Base-by-base conservation (phyloP, 305 asterid genomes). In the Nicotiana rustica region DNA sequence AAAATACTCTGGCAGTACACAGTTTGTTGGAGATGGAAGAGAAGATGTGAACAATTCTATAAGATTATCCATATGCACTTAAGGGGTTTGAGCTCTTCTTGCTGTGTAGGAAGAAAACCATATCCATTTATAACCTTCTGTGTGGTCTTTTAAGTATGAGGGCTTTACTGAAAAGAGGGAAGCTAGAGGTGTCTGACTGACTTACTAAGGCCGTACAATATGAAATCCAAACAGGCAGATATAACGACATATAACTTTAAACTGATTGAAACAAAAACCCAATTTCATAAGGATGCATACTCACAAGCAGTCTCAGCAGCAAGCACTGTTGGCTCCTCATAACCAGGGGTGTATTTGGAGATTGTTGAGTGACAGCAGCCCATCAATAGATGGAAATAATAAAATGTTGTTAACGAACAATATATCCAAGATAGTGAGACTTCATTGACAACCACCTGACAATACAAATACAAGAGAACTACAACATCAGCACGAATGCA, bases 221-320 rank as follows among this genome's bases (percentile, higher is more conserved):
- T 18, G 65, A 59, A 59, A 59, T n/a, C 19, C 65, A 17, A 14
- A 49, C 29, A 73, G 15, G 25, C 25, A 73, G 64, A 73, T n/a
- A 36, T 7, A 67, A 49, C 1, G 6, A 59, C 19, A 49, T 49
- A 4, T 19, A 55, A 73, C 7, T 35, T 10, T 17, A 76, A 25
- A 65, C 19, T 10, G 67, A 31, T 21, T 68, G 38, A 64, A 79
- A 47, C 9, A n/a, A 62, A 25, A 55, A 25, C 31, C 3, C 41
- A 44, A 59, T 62, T 66, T 31, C 10, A 1, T 15, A 44, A 29
- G 62, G 67, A 29, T 52, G 87, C 87, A 87, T 83, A 90, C 98
- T 93, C 87, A 95, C 98, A 95, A 73, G 91, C 96, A 35, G 98
- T 95, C 88, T 93, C 97, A 15, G 97, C 89, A 76, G 98, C 97